Percentiles rank a stretch among this genome's conserved stretches.
Evolutionary conservation across 352 stramenopile genomes (phyloP).

Genomic region (Pythium guiyangense): DNA sequence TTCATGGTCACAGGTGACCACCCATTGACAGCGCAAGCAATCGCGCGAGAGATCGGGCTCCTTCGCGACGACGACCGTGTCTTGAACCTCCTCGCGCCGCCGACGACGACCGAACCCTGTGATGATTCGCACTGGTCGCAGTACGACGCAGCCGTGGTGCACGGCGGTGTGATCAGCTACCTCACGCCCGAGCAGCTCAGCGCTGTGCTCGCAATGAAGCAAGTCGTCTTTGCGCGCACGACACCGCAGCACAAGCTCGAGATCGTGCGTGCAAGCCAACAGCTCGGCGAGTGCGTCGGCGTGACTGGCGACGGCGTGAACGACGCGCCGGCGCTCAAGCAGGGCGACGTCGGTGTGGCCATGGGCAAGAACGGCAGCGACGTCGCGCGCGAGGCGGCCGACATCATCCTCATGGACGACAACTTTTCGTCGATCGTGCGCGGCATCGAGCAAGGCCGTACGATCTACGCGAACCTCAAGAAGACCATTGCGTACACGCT

Average conservation of each 20-base stretch:
- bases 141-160: conserved; percentile 64
- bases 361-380: conserved; percentile 95
- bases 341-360: conserved; percentile 94
- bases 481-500: conserved; percentile 92
- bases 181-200: conserved; percentile 27
- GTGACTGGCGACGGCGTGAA: conserved; percentile 80
- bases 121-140: conserved; percentile 22
- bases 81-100: conserved; percentile 27
- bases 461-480: conserved; percentile 89
- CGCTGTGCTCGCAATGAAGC: conserved; percentile 22
- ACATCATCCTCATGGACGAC: conserved; percentile 95
- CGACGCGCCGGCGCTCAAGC: conserved; percentile 52
- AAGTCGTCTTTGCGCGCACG: conserved; percentile 94
- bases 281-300: conserved; percentile 44
- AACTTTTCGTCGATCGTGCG: conserved; percentile 95
- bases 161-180: conserved; percentile 26
- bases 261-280: conserved; percentile 64
- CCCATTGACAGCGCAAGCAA: conserved; percentile 80
- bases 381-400: conserved; percentile 90
- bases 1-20: conserved; percentile 92
- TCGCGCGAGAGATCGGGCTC: conserved; percentile 82
- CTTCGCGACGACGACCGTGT: conserved; percentile 39
- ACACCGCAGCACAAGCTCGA: too few relatives aligned
- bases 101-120: not conserved
- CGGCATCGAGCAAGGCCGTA: conserved; percentile 43